Conservation (phyloP, 2,329 filamentous ascomycete genomes). For the Verticillium nonalfalfae region DNA sequence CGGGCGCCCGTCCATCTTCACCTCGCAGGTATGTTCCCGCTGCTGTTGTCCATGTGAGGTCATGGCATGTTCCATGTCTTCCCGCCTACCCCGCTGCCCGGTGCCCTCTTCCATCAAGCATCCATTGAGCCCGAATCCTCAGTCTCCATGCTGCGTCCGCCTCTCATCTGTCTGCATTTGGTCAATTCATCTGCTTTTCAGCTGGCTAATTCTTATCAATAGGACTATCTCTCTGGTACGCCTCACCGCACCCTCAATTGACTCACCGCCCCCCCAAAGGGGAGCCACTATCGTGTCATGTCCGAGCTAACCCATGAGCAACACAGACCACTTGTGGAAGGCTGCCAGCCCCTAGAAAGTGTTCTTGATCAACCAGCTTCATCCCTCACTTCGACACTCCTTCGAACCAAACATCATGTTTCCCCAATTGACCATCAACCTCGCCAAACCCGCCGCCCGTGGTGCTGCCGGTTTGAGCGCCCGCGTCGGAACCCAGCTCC, state of each 20-base stretch:
- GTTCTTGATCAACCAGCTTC: slow-evolving; percentile 10
- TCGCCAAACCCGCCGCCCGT: slow-evolving; percentile 46
- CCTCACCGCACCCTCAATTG: slow-evolving; percentile 20
- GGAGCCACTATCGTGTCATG: background rate
- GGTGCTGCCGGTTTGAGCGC: slow-evolving; percentile 29
- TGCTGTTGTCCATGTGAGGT: background rate
- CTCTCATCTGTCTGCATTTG: slow-evolving; percentile 34
- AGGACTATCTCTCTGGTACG: slow-evolving; percentile 75
- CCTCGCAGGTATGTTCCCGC: slow-evolving; percentile 64
- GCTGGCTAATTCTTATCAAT: slow-evolving; percentile 33
- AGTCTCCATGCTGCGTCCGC: background rate
- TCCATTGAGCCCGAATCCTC: slow-evolving; percentile 2
- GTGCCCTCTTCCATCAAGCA: slow-evolving; percentile 4
- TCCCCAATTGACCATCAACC: slow-evolving; percentile 45
- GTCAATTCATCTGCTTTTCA: slow-evolving; percentile 33
- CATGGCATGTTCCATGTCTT: background rate
- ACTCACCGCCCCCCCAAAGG: slow-evolving; percentile 30
- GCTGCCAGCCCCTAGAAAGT: slow-evolving; percentile 38
- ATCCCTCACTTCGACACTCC: background rate
- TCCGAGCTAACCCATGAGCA: slow-evolving; percentile 6
- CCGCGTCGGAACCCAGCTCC: slow-evolving; percentile 23
- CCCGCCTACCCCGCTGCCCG: slow-evolving; percentile 5
- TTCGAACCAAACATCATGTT: slow-evolving; percentile 43
- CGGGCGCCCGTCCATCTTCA: slow-evolving; percentile 78
- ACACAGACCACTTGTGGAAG: slow-evolving; percentile 47